Evolutionary conservation across 2,329 filamentous ascomycete genomes (phyloP).

Genomic region (Fusarium albidum): DNA sequence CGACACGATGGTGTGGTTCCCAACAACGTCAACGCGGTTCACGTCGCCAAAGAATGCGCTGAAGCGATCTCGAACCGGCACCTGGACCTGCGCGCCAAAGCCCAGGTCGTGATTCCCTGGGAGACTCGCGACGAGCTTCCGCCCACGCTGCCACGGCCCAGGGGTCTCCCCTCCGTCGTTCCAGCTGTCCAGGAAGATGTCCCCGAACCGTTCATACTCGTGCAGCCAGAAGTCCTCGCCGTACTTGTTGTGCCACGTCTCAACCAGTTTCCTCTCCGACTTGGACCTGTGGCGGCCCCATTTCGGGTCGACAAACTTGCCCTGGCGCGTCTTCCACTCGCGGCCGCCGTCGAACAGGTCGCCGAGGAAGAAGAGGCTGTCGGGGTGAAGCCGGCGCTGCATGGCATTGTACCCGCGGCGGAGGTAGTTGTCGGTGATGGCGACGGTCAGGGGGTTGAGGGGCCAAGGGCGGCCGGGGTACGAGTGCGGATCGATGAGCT

Average conservation of each 20-base stretch:
- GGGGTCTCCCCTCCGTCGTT: constrained; percentile 63
- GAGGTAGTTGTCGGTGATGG: constrained; percentile 88
- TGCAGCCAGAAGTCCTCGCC: constrained; percentile 84
- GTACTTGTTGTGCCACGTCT: constrained; percentile 77
- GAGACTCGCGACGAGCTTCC: constrained; percentile 83
- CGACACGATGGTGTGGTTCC: constrained; percentile 95
- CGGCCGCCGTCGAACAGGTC: constrained; percentile 95
- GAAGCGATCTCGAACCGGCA: constrained; percentile 83
- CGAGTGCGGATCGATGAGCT: constrained; percentile 93
- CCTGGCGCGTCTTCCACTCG: constrained; percentile 84
- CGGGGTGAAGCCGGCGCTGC: constrained; percentile 78
- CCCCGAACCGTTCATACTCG: constrained; percentile 87
- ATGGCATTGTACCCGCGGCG: constrained; percentile 82
- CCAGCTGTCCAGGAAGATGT: constrained; percentile 81
- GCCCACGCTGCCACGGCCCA: constrained; percentile 68
- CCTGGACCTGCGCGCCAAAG: constrained; percentile 85
- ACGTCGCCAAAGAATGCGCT: constrained; percentile 87
- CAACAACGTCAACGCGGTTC: constrained; percentile 91
- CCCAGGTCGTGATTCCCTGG: constrained; percentile 97
- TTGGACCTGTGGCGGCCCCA: constrained; percentile 63
- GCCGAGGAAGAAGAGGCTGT: constrained; percentile 89
- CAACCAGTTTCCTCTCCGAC: constrained; percentile 62
- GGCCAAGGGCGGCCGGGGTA: constrained; percentile 81
- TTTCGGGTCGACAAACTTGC: constrained; percentile 65
- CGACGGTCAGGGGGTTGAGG: constrained; percentile 60